Conservation (phyloP, 176 grass and related monocot species). For the Juncus effusus region DNA sequence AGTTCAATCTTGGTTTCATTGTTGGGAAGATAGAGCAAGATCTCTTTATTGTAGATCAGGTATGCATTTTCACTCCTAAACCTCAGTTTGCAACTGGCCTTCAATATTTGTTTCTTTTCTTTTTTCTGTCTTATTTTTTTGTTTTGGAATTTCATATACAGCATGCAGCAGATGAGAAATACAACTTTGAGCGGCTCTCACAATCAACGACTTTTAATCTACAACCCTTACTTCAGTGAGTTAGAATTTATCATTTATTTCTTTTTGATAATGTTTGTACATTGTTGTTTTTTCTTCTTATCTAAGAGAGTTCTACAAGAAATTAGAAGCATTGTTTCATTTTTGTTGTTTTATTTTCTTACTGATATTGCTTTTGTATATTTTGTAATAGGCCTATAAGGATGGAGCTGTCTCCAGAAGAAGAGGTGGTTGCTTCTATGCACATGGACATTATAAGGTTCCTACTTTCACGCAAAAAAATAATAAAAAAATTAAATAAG, state of each 20-base stretch:
- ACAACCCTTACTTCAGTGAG: constrained; percentile 91
- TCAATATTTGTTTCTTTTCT: neutral
- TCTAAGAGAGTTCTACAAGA: neutral
- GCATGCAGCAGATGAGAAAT: constrained; percentile 99
- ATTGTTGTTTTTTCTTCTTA: neutral
- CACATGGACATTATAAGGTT: constrained; percentile 92
- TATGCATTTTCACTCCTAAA: constrained; percentile 24
- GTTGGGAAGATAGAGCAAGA: constrained; percentile 81
- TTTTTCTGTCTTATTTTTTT: neutral
- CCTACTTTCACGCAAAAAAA: constrained; percentile 4
- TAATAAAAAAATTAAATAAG: neutral
- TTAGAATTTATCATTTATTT: constrained; percentile 38
- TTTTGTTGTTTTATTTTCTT: constrained; percentile 13
- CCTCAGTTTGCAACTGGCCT: neutral
- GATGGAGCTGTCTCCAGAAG: constrained; percentile 92
- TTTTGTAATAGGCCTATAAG: constrained; percentile 54
- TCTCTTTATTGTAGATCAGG: constrained; percentile 98
- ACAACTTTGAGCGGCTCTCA: constrained; percentile 90
- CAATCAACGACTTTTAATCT: constrained; percentile 85
- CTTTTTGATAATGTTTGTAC: constrained; percentile 16
- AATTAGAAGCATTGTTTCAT: constrained; percentile 2
- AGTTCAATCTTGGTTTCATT: constrained; percentile 99
- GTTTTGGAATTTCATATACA: constrained; percentile 28
- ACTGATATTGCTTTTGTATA: constrained; percentile 31
- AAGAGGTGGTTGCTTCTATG: constrained; percentile 88